Evolutionary conservation across 2,329 filamentous ascomycete species (phyloP), one percentile per base, ranked within the genome.

Genomic region (Aspergillus glaucus): DNA sequence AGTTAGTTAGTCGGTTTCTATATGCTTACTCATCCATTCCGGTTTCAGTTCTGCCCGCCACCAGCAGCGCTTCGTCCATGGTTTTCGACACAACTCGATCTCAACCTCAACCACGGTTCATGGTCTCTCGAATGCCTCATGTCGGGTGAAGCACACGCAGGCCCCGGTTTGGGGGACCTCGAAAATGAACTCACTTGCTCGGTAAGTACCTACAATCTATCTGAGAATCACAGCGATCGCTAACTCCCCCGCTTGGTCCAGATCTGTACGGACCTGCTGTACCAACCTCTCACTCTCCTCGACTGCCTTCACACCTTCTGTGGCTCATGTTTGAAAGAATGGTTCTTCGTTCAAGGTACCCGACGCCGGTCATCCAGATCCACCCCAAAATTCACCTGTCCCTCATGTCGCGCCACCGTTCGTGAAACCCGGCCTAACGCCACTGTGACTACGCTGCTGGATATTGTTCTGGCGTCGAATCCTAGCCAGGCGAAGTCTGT

Each of bases 221-320:
- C 17, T 12, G 32, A 14, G 34, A 45, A 22, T 34, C n/a, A 6
- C 12, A 37, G 21, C n/a, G 24, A 24, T 24, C 10, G n/a, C 44
- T 45, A 39, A 39, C 21, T n/a, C 17, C 45, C 49, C 42, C 46
- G 44, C 37, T 26, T 45, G 45, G 15, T 48, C 6, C 34, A 96
- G 91, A 98, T 98, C 63, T 98, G 93, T 76, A 95, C 92, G 60
- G 93, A 97, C 69, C 81, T 95, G 56, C 83, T 95, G 54, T 94
- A 89, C 72, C 88, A 94, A 68, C 90, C 91, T 30, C 79, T 95
- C 55, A 95, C 90, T 24, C 82, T 95, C 44, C 87, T 95, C 68
- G 88, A 95, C 75, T 95, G 90, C 66, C 81, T 95, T 41, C 90
- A 95, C 72, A 96, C 92, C 42, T 98, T 94, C 70, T 98, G 93